Evolutionary conservation across 441 rosid species (phyloP).

Genomic region (Gossypium lobatum): DNA sequence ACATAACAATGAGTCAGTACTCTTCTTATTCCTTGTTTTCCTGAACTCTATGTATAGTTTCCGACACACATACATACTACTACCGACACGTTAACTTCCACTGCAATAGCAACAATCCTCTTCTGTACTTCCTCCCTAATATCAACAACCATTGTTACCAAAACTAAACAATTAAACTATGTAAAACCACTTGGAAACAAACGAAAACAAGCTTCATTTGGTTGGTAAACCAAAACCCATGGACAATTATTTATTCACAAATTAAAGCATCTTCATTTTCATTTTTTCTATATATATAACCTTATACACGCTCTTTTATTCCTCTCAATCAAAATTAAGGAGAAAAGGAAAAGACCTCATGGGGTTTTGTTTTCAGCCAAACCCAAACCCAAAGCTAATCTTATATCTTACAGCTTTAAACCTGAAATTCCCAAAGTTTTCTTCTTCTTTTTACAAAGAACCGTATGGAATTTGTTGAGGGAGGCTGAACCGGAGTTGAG

Average conservation of each 20-base stretch:
- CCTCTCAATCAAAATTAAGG: not conserved
- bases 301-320: not conserved
- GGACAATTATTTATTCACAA: conserved; percentile 5
- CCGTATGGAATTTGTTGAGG: conserved; percentile 48
- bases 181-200: not conserved
- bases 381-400: too few relatives aligned
- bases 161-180: not conserved
- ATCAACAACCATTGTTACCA: not conserved
- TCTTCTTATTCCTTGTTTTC: too few relatives aligned
- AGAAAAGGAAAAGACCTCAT: not conserved
- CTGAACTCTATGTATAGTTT: too few relatives aligned
- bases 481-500: conserved; percentile 85
- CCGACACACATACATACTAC: too few relatives aligned
- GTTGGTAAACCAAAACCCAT: not conserved
- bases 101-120: not conserved
- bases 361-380: not conserved
- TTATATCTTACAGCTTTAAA: conserved; percentile 1
- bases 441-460: conserved; percentile 17
- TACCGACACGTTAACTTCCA: too few relatives aligned
- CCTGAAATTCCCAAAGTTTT: not conserved
- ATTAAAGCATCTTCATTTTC: not conserved
- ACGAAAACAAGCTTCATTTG: not conserved
- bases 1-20: too few relatives aligned
- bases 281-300: not conserved
- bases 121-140: not conserved